Percentiles rank a stretch among this genome's conserved stretches.
phyloP scores from a whole-genome alignment of 768 basidiomycete species.

The Lactarius indigo region DNA sequence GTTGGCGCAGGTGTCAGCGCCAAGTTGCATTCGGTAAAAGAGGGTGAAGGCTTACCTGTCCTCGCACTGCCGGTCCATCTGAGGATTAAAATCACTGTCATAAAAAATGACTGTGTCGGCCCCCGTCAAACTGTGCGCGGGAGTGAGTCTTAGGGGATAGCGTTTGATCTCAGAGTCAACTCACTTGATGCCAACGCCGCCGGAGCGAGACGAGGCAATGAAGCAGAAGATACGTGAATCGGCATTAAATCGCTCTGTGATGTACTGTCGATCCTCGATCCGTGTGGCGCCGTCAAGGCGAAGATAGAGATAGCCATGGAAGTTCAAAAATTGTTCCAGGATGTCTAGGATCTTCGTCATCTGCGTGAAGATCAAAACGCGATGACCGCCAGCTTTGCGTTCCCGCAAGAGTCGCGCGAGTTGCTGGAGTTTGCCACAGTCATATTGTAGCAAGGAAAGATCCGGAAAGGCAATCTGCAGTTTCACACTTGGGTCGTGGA shows the following conservation, averaged over 20 bases:
- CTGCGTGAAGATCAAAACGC: slow-evolving; percentile 93
- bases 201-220: slow-evolving; percentile 76
- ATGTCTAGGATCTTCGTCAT: slow-evolving; percentile 96
- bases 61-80: slow-evolving; percentile 97
- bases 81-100: slow-evolving; percentile 95
- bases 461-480: slow-evolving; percentile 94
- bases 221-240: slow-evolving; percentile 82
- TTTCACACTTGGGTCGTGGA: slow-evolving; percentile 77
- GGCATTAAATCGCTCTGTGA: slow-evolving; percentile 83
- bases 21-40: neutral
- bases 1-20: slow-evolving; percentile 10
- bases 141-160: slow-evolving; percentile 18
- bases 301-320: slow-evolving; percentile 90
- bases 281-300: slow-evolving; percentile 94
- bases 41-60: slow-evolving; percentile 57
- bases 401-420: slow-evolving; percentile 75
- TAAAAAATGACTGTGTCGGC: slow-evolving; percentile 98
- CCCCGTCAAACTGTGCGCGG: slow-evolving; percentile 58
- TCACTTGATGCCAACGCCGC: slow-evolving; percentile 94
- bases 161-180: slow-evolving; percentile 29
- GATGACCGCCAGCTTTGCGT: slow-evolving; percentile 84
- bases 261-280: slow-evolving; percentile 90
- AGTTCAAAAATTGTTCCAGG: slow-evolving; percentile 87
- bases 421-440: slow-evolving; percentile 92
- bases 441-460: slow-evolving; percentile 84